Percentiles rank a stretch among this genome's conserved stretches.
phyloP scores from a whole-genome alignment of 257 asterid species.

The Euphrasia confusa region DNA sequence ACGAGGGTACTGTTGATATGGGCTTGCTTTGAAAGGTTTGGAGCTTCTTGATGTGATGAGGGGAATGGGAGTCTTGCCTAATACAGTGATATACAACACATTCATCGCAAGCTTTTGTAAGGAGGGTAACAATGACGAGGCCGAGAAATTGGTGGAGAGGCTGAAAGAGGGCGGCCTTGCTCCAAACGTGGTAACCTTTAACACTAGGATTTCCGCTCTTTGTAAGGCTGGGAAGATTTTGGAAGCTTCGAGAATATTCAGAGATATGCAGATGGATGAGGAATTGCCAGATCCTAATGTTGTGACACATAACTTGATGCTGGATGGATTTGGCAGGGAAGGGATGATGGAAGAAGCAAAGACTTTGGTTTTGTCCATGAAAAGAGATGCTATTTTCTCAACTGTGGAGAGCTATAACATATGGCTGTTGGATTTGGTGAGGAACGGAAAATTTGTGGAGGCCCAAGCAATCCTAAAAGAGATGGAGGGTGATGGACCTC shows the following conservation, averaged over 20 bases:
- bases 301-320: constrained; percentile 70
- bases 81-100: too few relatives aligned
- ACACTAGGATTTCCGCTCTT: constrained; percentile 84
- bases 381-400: too few relatives aligned
- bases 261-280: constrained; percentile 57
- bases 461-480: too few relatives aligned
- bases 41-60: constrained; percentile 33
- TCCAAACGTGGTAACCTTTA: constrained; percentile 80
- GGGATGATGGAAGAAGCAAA: constrained; percentile 80
- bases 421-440: too few relatives aligned
- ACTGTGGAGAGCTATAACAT: too few relatives aligned
- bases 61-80: too few relatives aligned
- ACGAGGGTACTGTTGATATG: constrained; percentile 67
- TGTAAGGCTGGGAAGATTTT: constrained; percentile 62
- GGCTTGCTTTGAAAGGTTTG: constrained; percentile 54
- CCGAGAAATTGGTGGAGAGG: constrained; percentile 76
- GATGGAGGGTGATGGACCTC: too few relatives aligned
- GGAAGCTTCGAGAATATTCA: constrained; percentile 86
- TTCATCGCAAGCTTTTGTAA: constrained; percentile 35
- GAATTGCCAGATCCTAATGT: constrained; percentile 58
- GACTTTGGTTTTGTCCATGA: background rate
- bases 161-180: constrained; percentile 77
- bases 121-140: constrained; percentile 64
- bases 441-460: too few relatives aligned
- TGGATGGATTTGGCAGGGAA: constrained; percentile 69